Base-by-base conservation (phyloP, 768 basidiomycete species). In the Exsudoporus frostii region DNA sequence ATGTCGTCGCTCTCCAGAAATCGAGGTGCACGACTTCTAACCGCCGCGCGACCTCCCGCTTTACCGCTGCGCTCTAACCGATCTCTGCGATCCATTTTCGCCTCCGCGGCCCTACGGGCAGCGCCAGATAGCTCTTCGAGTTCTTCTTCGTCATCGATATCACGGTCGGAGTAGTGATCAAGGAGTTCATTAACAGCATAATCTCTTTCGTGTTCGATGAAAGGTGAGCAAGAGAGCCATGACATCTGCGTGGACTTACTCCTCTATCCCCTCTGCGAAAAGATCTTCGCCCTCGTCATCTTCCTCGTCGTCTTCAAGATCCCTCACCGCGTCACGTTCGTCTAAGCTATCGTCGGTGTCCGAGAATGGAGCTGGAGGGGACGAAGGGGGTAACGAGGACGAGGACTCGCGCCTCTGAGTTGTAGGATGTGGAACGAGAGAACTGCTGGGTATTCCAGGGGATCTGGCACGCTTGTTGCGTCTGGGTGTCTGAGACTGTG, bases 251-350 rank as follows among this genome's bases (percentile, higher is more conserved):
- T 33, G 55, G 44, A 69, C 83, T 60, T 65, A 91, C 95, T 78
- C 79, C 69, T 88, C 82, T 53, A 91, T 70, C 45, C 75, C 77
- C n/a, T 93, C 84, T 32, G 79, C 90, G 69, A 95, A 98, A 39
- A 99, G 82, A 73, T 98, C 96, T 69, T 98, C 96, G 34, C 83
- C 92, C 20, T 89, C 90, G n/a, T 80, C 92, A 11, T 87, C 90
- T 6, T 84, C 90, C 27, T 78, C 81, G 4, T 80, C 86, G 47
- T 84, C 85, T n/a, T 84, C 84, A 14, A 82, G 72, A 62, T 88
- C 83, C 50, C 68, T 74, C 5, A 88, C 77, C 1, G 78, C 82
- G 58, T 88, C 85, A 10, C 82, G 80, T 54, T 90, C 88, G 37
- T 86, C 85, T 34, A 88, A 50, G 51, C 82, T 85, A 22, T 92